Evolutionary conservation across 2,329 filamentous ascomycete genomes (phyloP), one percentile per base, ranked within the genome.

Genomic region (Pyrenophora tritici-repentis): DNA sequence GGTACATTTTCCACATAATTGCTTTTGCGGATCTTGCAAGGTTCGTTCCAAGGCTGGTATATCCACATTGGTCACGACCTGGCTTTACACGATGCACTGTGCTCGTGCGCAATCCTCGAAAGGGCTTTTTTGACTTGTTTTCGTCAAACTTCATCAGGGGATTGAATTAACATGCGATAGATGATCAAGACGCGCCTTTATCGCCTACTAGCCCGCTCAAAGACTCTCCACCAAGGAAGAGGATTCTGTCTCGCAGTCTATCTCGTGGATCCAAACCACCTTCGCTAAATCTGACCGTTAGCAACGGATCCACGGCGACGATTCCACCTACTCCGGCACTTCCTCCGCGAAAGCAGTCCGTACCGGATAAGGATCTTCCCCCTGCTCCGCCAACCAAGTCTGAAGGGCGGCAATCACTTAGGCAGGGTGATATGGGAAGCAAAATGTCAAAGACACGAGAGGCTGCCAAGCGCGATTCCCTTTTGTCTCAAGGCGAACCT

Each of bases 221-320:
- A 46, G 51, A 61, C 43, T 62, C 65, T 8, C 16, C 59, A 29
- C 62, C 61, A 29, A 62, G 58, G 26, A 55, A 44, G 17, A 56
- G 59, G 36, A 72, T 75, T 16, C 54, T 62, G 32, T 73, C 62
- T 31, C 64, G 66, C 41, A 67, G 67, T 31, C 55, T 74, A 16
- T 70, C 68, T 17, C 71, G 72, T 20, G 65, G 60, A 40, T 65
- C 62, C 8, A 73, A 71, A 39, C 72, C 72, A 6, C 61, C 67
- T n/a, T 66, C 66, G 7, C 63, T 75, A 6, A 72, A 59, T 22
- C 58, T 75, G 9, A 56, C 52, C 22, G 53, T 58, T 22, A 73
- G 70, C 61, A 75, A 75, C 66, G 72, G 72, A 36, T 66, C 72
- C n/a, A 74, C 72, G 31, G 72, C 71, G 6, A 54, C 54, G 9